Evolutionary conservation across 768 basidiomycete species (phyloP), one percentile per base, ranked within the genome.

Genomic region (Lactarius deliciosus): DNA sequence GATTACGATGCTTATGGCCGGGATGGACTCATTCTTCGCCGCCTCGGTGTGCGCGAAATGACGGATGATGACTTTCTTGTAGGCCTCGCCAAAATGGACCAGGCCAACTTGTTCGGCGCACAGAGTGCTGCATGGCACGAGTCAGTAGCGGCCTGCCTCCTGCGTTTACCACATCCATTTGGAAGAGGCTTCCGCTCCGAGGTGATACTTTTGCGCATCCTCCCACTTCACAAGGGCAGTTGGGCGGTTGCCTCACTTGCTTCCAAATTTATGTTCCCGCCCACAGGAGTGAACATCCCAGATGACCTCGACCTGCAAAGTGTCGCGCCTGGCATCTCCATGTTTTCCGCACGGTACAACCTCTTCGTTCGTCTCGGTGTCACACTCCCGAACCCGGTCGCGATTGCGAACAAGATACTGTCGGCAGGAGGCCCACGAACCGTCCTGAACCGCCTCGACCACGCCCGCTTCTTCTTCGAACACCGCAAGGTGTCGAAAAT

Each of bases 391-490:
- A 50, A 63, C 30, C 68, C 66, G 5, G 61, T 41, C 18, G 0
- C 22, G 11, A 68, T 69, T n/a, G 68, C 68, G 8, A 47, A 3
- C 2, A 69, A 50, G 45, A 69, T 69, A n/a, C 60, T 69, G 3
- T n/a, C 18, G 1, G 53, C 43, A 8, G 11, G 28, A 20, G 63
- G 50, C 25, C 68, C 62, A 7, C 61, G 58, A 4, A 40, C 4
- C 32, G 45, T 69, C n/a, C 20, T 38, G 10, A 36, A 50, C 9
- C 62, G 61, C 8, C 9, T 69, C 25, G 5, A 25, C 20, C 62
- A 69, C 20, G 68, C 68, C 1, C 50, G 66, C 36, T 69, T 69
- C 58, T 69, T 69, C 62, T 69, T 69, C 38, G 68, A 68, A 16
- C 34, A 69, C 34, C 66, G 68, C 25, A 9, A 2, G 20, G 43